Percentiles rank a stretch among this genome's conserved stretches.
Conservation (phyloP, 768 basidiomycete genomes). For the Tulasnella sp. region DNA sequence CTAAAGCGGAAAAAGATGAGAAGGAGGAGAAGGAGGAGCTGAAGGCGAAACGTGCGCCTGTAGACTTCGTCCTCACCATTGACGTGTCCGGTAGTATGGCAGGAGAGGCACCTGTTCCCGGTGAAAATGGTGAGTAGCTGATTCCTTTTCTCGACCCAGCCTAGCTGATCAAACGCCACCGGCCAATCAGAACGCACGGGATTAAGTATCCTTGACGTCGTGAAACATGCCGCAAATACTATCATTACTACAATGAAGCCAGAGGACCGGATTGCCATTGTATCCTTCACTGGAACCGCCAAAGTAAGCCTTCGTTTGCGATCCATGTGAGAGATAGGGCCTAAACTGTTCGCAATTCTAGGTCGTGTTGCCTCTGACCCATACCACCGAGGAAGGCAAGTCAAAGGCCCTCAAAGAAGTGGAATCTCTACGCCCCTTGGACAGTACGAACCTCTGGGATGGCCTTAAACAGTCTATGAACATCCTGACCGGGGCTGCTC, state of each 20-base stretch:
- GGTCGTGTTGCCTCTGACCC: constrained; percentile 25
- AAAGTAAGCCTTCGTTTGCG: neutral
- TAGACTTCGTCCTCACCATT: constrained; percentile 28
- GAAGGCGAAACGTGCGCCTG: constrained; percentile 23
- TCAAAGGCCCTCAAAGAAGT: constrained; percentile 13
- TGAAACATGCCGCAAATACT: constrained; percentile 28
- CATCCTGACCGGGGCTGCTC: constrained; percentile 18
- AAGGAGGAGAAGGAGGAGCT: neutral
- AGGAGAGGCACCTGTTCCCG: constrained; percentile 24
- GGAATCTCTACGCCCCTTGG: constrained; percentile 16
- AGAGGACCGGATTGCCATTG: constrained; percentile 28
- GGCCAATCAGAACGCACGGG: constrained; percentile 20
- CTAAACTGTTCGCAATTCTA: neutral
- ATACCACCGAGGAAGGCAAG: constrained; percentile 24
- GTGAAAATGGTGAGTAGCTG: constrained; percentile 20
- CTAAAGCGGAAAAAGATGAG: neutral
- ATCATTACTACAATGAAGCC: constrained; percentile 26
- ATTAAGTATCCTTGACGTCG: constrained; percentile 26
- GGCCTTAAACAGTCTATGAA: constrained; percentile 30
- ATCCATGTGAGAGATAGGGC: neutral
- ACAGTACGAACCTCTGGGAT: constrained; percentile 30
- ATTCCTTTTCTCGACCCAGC: neutral
- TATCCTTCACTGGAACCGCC: constrained; percentile 26
- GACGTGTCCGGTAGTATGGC: constrained; percentile 29
- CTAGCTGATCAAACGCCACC: neutral